phyloP scores from a whole-genome alignment of 208 protist species.

The Crithidia bombi region DNA sequence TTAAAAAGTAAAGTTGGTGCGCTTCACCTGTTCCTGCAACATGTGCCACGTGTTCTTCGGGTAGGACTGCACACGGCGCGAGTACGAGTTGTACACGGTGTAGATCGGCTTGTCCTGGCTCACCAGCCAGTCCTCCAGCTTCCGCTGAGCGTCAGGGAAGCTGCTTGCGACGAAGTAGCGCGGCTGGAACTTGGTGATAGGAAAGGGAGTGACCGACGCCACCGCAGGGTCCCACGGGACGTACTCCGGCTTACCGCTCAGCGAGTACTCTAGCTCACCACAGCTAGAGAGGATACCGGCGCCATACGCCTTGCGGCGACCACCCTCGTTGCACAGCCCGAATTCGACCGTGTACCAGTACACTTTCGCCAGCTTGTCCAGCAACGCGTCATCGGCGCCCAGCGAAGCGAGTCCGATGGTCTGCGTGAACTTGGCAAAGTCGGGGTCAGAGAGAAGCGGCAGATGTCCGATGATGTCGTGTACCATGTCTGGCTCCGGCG shows the following conservation, averaged over 20 bases:
- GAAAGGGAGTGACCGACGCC: slow-evolving; percentile 74
- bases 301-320: slow-evolving; percentile 91
- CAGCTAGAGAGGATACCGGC: slow-evolving; percentile 95
- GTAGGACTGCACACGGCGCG: slow-evolving; percentile 81
- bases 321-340: slow-evolving; percentile 93
- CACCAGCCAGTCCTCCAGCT: slow-evolving; percentile 84
- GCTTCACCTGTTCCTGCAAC: slow-evolving; percentile 54
- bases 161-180: slow-evolving; percentile 94
- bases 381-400: slow-evolving; percentile 94
- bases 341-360: slow-evolving; percentile 98
- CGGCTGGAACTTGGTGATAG: slow-evolving; percentile 95
- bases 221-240: slow-evolving; percentile 68
- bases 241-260: slow-evolving; percentile 55
- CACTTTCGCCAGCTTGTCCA: slow-evolving; percentile 90
- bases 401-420: slow-evolving; percentile 97
- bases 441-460: slow-evolving; percentile 94
- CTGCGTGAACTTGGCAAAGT: slow-evolving; percentile 97
- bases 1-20: slow-evolving; percentile 47
- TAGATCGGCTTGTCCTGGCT: slow-evolving; percentile 82
- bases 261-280: slow-evolving; percentile 90
- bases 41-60: slow-evolving; percentile 74
- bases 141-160: slow-evolving; percentile 90
- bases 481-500: slow-evolving; percentile 96
- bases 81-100: slow-evolving; percentile 93
- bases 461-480: slow-evolving; percentile 97